A percentile compares a stretch with the other conserved stretches of the same genome.
These are phyloP conservation scores for Pterocarpus santalinus DNA, from an alignment of 306 rosid species.

Conservation along the genomic window DNA sequence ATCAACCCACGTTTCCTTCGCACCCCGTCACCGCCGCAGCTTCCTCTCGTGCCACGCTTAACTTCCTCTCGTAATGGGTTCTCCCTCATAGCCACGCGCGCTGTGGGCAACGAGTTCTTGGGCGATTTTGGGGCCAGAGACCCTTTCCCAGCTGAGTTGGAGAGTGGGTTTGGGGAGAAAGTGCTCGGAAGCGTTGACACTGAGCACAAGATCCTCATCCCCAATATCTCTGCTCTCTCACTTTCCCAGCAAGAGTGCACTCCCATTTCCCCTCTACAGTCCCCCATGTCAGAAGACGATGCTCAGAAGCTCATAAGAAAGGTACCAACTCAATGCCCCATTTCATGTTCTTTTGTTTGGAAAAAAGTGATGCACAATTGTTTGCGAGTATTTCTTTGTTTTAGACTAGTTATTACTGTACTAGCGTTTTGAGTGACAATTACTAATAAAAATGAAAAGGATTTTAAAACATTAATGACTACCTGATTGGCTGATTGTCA, in stretches of 20 bases:
- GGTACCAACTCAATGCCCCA: conserved; percentile 48
- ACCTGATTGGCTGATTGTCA: no score
- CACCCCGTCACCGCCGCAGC: background rate
- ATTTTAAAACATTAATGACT: no score
- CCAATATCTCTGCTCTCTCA: conserved; percentile 71
- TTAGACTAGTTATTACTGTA: no score
- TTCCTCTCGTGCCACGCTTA: background rate
- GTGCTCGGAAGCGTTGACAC: conserved; percentile 67
- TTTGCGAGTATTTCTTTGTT: no score
- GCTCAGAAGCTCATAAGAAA: conserved; percentile 67
- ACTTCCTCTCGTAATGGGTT: background rate
- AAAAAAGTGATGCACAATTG: no score
- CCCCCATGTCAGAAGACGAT: conserved; percentile 66
- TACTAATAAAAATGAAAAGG: no score
- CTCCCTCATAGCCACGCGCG: background rate
- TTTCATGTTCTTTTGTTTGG: no score
- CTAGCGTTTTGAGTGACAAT: no score
- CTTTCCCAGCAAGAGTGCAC: conserved; percentile 68
- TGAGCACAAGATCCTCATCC: conserved; percentile 91
- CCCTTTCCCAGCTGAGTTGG: conserved; percentile 91
- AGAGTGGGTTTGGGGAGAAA: conserved; percentile 77
- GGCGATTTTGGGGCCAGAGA: conserved; percentile 93
- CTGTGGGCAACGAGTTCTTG: conserved; percentile 45
- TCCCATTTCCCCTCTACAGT: conserved; percentile 65
- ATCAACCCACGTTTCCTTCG: background rate